phyloP scores from a whole-genome alignment of 371 early-diverging fungal species.

The Conidiobolus incongruus region DNA sequence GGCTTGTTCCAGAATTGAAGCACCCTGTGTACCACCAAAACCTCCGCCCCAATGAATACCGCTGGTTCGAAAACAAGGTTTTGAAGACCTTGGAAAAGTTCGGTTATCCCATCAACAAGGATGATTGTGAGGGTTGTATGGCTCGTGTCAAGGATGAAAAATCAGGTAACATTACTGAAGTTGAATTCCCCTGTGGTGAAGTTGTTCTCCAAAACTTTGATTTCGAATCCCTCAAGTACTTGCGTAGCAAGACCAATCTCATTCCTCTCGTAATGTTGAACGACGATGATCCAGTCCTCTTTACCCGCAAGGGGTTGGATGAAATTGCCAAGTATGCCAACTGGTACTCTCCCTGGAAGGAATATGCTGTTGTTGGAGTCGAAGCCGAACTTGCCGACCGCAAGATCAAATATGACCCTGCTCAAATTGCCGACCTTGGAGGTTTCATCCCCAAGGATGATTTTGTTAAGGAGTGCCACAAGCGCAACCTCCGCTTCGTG shows the following conservation, averaged over 20 bases:
- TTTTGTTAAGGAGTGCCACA: constrained; percentile 9
- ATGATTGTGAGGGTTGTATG: background rate
- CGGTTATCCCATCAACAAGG: constrained; percentile 9
- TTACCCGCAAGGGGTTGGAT: constrained; percentile 14
- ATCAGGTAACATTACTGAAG: constrained; percentile 2
- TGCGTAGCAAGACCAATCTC: constrained; percentile 7
- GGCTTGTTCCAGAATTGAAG: constrained; percentile 17
- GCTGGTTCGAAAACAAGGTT: constrained; percentile 16
- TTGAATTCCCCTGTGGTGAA: constrained; percentile 12
- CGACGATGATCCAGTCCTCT: constrained; percentile 5
- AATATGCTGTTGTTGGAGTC: constrained; percentile 11
- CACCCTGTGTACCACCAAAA: constrained; percentile 5
- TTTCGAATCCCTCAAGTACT: constrained; percentile 12
- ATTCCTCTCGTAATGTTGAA: constrained; percentile 7
- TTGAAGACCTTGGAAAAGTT: constrained; percentile 10
- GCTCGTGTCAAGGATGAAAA: background rate
- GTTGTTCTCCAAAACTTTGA: no score
- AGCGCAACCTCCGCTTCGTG: constrained; percentile 9
- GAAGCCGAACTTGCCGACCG: constrained; percentile 6
- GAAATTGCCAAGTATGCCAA: constrained; percentile 9
- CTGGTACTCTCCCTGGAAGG: constrained; percentile 13
- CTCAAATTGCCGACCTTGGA: constrained; percentile 10
- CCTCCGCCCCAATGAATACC: background rate
- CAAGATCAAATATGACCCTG: constrained; percentile 9
- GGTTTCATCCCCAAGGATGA: constrained; percentile 11